phyloP scores from a whole-genome alignment of 768 basidiomycete genomes.

The Podaxis sp. region DNA sequence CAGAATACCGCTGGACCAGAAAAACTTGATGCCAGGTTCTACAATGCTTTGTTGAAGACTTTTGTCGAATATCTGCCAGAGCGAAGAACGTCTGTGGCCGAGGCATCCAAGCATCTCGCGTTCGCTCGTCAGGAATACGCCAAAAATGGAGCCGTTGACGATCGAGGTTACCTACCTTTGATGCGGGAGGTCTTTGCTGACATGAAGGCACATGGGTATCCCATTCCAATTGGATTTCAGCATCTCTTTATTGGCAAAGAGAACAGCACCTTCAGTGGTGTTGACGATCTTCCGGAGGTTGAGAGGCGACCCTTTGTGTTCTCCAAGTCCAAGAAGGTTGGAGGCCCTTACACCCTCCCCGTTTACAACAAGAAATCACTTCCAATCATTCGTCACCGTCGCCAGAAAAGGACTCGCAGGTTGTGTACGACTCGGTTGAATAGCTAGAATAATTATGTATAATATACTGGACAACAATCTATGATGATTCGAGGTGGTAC shows the following conservation, averaged over 20 bases:
- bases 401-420: neutral
- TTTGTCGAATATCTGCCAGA: slow-evolving; percentile 21
- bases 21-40: slow-evolving; percentile 54
- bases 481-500: neutral
- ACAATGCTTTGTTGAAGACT: slow-evolving; percentile 54
- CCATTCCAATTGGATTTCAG: slow-evolving; percentile 16
- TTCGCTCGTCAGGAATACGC: slow-evolving; percentile 2
- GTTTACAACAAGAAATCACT: neutral
- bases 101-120: neutral
- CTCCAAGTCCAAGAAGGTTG: neutral
- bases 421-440: neutral
- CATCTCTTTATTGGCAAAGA: slow-evolving; percentile 15
- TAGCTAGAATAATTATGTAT: neutral
- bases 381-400: neutral
- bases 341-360: slow-evolving; percentile 10
- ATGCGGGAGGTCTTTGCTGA: slow-evolving; percentile 16
- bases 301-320: neutral
- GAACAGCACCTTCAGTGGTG: neutral
- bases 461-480: neutral
- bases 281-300: neutral
- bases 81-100: neutral
- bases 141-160: neutral
- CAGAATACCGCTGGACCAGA: slow-evolving; percentile 6
- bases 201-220: slow-evolving; percentile 14
- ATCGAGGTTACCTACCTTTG: neutral